phyloP scores from a whole-genome alignment of 2,329 filamentous ascomycete genomes.

The Diaporthe destruens region DNA sequence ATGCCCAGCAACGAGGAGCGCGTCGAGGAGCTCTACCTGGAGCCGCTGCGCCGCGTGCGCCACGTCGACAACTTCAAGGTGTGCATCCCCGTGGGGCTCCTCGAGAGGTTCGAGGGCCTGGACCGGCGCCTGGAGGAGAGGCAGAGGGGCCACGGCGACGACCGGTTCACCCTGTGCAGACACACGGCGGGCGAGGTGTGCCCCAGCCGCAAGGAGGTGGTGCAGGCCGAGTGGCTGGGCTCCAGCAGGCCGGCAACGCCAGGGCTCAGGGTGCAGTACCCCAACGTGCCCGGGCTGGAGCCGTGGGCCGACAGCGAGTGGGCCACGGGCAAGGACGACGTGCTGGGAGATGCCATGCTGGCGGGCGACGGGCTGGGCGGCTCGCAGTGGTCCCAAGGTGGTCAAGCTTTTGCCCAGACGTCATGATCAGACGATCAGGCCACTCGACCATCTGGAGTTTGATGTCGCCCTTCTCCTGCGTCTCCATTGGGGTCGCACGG shows the following conservation, averaged over 20 bases:
- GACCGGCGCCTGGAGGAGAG: slow-evolving; percentile 17
- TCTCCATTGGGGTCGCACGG: background rate
- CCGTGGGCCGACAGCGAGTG: slow-evolving; percentile 34
- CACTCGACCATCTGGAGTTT: slow-evolving; percentile 25
- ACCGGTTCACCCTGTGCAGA: slow-evolving; percentile 36
- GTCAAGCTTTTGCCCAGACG: slow-evolving; percentile 31
- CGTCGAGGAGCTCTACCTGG: slow-evolving; percentile 39
- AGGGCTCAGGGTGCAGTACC: slow-evolving; percentile 26
- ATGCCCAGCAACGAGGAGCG: slow-evolving; percentile 31
- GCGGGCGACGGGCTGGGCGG: slow-evolving; percentile 18
- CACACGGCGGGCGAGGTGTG: slow-evolving; percentile 41
- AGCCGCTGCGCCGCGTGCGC: slow-evolving; percentile 30
- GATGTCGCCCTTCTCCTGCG: slow-evolving; percentile 1
- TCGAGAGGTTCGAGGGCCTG: slow-evolving; percentile 36
- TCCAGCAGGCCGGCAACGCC: slow-evolving; percentile 38
- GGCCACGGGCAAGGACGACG: slow-evolving; percentile 21
- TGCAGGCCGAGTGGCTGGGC: slow-evolving; percentile 39
- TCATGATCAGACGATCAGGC: slow-evolving; percentile 30
- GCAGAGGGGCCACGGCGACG: background rate
- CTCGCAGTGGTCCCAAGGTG: slow-evolving; percentile 18
- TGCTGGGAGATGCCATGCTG: slow-evolving; percentile 27
- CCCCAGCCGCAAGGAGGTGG: slow-evolving; percentile 39
- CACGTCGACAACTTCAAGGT: slow-evolving; percentile 39
- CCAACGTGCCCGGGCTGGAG: slow-evolving; percentile 38
- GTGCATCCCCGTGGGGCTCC: slow-evolving; percentile 39